Base-by-base conservation (phyloP, 2,329 filamentous ascomycete species). In the Sclerotinia glacialis region DNA sequence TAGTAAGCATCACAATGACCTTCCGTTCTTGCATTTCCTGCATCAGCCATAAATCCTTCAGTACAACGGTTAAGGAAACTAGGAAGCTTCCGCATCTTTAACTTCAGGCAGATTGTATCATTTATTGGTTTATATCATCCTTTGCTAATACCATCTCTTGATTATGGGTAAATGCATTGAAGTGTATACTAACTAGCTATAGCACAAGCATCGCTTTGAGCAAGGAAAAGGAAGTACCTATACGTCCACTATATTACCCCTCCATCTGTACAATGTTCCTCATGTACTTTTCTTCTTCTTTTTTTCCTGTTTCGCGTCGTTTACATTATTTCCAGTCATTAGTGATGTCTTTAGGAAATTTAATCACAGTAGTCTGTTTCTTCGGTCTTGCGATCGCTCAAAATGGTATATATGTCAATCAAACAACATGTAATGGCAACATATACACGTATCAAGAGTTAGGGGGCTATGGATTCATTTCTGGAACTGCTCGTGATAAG, bases 361-460 rank as follows among this genome's bases (percentile, higher is more conserved):
- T 67, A 21, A 54, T 55, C 18, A 47, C 58, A 54, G 44, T 44
- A 23, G 64, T 65, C 8, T 49, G 55, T 40, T 46, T 72, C 16
- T 54, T 56, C 46, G 54, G 46, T 16, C 28, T 65, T 63, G 50
- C 54, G 67, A 64, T 44, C 14, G 64, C 64, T 44, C 64, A 60
- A 60, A 14, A 6, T 4, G 44, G 26, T 52, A 31, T 56, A 67
- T 46, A 59, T 50, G 69, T 72, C 18, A 69, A 69, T 42, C 65
- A 71, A 65, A 71, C 72, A 9, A 68, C 56, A 8, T 74, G 72
- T 46, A 86, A 84, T 70, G 85, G 85, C 60, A 81, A 86, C 69
- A 80, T 77, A 0, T 91, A 89, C 72, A 80, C 83, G n/a, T 92
- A 92, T 74, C 79, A 88, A 63, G 81, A 83, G 67, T 83, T 92